Evolutionary conservation across 768 basidiomycete genomes (phyloP), one percentile per base, ranked within the genome.

Genomic region (Macrocybe gigantea): DNA sequence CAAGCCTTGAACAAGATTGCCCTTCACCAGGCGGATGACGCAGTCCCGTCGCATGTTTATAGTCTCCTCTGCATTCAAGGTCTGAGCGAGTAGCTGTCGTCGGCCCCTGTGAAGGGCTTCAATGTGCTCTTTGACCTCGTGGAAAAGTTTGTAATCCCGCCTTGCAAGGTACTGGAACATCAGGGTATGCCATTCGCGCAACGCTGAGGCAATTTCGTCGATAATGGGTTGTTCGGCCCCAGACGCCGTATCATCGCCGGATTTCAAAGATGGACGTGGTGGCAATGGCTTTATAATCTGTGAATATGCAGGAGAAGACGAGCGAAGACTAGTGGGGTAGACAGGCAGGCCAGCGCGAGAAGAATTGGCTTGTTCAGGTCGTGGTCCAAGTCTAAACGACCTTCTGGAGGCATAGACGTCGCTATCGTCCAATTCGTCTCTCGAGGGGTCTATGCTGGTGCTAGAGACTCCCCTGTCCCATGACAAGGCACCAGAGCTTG

Each of bases 131-230:
- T 82, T 81, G 47, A 98, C 91, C 6, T 80, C 73, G 51, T 85
- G 80, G 66, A 98, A 98, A 13, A 93, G 79, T 37, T 79, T 79
- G 70, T 98, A 98, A 57, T 97, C 89, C 47, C 93, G 80, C 39
- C 82, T 76, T 7, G 88, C 85, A 37, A 98, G 84, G 63, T 96
- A 93, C 52, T 85, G 85, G 60, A 92, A 93, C 78, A 97, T 86
- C 44, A 93, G 72, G 33, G 80, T 79, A 59, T 95, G 88, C 93
- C 94, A 98, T 78, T 98, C 95, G 35, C 95, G 83, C 38, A 98
- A 70, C 0, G 95, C 94, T 6, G 92, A 95, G 0, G 95, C 91
- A 54, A 98, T 95, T 71, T 98, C 95, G 66, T 98, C 95, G 44
- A 98, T 82, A 60, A 98, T 85, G 7, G 95, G 95, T 60, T 96